These are phyloP conservation scores for Colletotrichum sidae DNA, from an alignment of 2,329 filamentous ascomycete species.

Conservation along the genomic window DNA sequence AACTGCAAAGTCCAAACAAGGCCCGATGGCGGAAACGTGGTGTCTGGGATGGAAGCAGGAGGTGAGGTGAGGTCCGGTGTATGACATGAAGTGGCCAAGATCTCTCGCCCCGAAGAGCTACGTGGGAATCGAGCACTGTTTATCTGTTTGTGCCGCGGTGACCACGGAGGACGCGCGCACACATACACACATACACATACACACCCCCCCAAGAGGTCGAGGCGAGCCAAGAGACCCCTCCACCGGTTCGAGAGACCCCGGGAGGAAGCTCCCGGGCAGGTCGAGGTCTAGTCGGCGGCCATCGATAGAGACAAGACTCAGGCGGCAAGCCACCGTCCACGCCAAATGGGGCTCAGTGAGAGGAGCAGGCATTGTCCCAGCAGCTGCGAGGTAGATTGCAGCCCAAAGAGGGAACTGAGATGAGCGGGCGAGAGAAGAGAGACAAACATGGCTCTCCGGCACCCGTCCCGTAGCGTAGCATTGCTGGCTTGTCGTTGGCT, in stretches of 20 bases:
- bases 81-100: neutral
- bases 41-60: neutral
- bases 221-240: conserved; percentile 1
- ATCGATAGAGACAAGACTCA: conserved; percentile 24
- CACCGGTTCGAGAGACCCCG: neutral
- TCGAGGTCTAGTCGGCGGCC: conserved; percentile 19
- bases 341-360: conserved; percentile 11
- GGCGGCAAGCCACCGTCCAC: conserved; percentile 25
- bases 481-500: no score
- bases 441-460: conserved; percentile 1
- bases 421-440: conserved; percentile 5
- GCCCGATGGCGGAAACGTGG: neutral
- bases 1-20: conserved; percentile 1
- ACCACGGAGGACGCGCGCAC: neutral
- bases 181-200: neutral
- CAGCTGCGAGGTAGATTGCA: neutral
- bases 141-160: conserved; percentile 13
- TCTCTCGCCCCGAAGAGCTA: neutral
- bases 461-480: no score
- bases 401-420: conserved; percentile 6
- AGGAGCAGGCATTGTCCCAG: conserved; percentile 25
- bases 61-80: neutral
- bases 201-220: neutral
- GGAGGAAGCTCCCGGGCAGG: conserved; percentile 12
- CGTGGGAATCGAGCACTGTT: conserved; percentile 24